These are phyloP conservation scores for Neoarthrinium moseri DNA, from an alignment of 2,329 filamentous ascomycete genomes.

Conservation along the genomic window DNA sequence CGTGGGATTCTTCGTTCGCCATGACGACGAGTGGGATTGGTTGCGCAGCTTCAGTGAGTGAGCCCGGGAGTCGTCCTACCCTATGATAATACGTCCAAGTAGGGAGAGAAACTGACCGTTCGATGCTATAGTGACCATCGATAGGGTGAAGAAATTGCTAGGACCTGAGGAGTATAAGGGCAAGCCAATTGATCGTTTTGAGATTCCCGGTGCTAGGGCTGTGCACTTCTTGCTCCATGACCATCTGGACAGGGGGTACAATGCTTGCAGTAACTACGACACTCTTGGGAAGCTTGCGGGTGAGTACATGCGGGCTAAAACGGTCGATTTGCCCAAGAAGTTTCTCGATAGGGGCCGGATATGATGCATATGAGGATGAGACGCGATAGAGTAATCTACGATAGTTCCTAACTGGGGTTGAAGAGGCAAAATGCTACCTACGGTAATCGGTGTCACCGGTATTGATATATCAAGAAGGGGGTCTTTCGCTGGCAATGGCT, in stretches of 20 bases:
- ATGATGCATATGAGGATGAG: too few relatives aligned
- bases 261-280: slow-evolving; percentile 41
- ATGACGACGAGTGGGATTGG: slow-evolving; percentile 18
- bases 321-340: slow-evolving; percentile 40
- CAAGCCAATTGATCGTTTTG: slow-evolving; percentile 13
- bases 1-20: slow-evolving; percentile 20
- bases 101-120: too few relatives aligned
- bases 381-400: too few relatives aligned
- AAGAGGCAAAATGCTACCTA: too few relatives aligned
- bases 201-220: slow-evolving; percentile 10
- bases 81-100: too few relatives aligned
- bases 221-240: slow-evolving; percentile 41
- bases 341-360: slow-evolving; percentile 40
- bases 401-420: too few relatives aligned
- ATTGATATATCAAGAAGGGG: too few relatives aligned
- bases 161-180: slow-evolving; percentile 10
- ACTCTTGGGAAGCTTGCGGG: slow-evolving; percentile 43
- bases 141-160: background rate
- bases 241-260: slow-evolving; percentile 42
- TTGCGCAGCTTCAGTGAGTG: slow-evolving; percentile 9
- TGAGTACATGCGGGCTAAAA: slow-evolving; percentile 43
- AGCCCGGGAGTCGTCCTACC: too few relatives aligned
- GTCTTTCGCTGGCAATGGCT: too few relatives aligned
- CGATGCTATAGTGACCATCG: slow-evolving; percentile 10
- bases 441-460: too few relatives aligned